Evolutionary conservation across 2,329 filamentous ascomycete genomes (phyloP), one percentile per base, ranked within the genome.

Genomic region (Penicillium frequentans): DNA sequence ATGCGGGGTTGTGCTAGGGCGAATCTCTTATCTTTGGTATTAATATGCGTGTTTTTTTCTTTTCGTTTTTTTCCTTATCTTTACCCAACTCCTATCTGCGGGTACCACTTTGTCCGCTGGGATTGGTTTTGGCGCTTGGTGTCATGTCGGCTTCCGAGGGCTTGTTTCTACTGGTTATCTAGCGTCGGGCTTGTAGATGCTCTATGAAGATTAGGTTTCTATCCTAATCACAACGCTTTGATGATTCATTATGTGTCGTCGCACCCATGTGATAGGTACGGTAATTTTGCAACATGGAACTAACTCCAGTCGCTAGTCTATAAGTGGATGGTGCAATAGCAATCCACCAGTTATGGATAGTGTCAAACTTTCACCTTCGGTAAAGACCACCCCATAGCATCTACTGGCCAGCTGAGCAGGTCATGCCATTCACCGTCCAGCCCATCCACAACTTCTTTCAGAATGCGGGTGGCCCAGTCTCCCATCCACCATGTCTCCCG

Each of bases 401-500:
- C 71, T 9, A 72, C 55, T 19, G 70, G 70, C 72, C 72, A 75
- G 37, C 56, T 64, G 24, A 74, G 64, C 31, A 68, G 62, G 19
- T 67, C 62, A 13, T 56, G 64, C 68, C 67, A 73, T 46, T 68
- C 64, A 4, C 59, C 39, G 23, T 65, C 66, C n/a, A 75, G 48
- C 23, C 52, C 46, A 37, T 65, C 60, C 14, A 67, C 67, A 24
- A 89, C 80, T 21, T 87, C 86, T 68, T 85, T 82, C 16, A 90
- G 84, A 64, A 90, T 85, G 54, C 85, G 82, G 16, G 82, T 81
- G 8, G 86, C 83, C 65, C 89, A 86, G 39, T 87, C 86, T 21
- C 85, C 81, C 27, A 90, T 75, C 88, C 88, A 91, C 88, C 88
- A 91, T 16, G 86, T 76, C 16, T 78, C 72, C 58, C 87, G 83